These are phyloP conservation scores for Mallotus nudiflorus DNA, from an alignment of 345 rosid species.

Conservation along the genomic window DNA sequence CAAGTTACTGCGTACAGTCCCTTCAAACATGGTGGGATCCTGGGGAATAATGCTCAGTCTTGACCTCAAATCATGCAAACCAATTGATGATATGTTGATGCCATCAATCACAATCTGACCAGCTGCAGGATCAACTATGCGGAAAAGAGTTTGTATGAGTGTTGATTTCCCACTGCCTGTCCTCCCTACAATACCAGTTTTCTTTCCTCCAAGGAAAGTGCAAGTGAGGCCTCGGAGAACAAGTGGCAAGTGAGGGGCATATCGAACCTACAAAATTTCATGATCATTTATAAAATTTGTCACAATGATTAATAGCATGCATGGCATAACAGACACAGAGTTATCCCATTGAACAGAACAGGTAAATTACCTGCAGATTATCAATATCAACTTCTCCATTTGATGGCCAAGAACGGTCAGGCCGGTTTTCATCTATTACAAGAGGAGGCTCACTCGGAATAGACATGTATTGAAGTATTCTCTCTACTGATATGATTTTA, in stretches of 20 bases:
- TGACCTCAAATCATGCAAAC: slow-evolving; percentile 77
- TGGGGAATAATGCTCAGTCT: slow-evolving; percentile 87
- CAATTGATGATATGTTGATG: slow-evolving; percentile 60
- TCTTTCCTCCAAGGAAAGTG: slow-evolving; percentile 70
- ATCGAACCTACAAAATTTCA: slow-evolving; percentile 51
- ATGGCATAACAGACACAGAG: slow-evolving; percentile 1
- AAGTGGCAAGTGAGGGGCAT: slow-evolving; percentile 80
- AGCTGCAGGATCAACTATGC: slow-evolving; percentile 71
- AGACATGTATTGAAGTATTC: slow-evolving; percentile 71
- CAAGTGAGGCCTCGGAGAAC: slow-evolving; percentile 78
- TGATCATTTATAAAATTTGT: not conserved
- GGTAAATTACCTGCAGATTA: slow-evolving; percentile 57
- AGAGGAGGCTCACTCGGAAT: slow-evolving; percentile 80
- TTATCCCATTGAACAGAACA: not conserved
- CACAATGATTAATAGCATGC: too few species aligned
- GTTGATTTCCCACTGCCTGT: slow-evolving; percentile 95
- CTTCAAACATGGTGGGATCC: slow-evolving; percentile 96
- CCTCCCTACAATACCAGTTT: slow-evolving; percentile 89
- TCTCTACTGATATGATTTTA: slow-evolving; percentile 84
- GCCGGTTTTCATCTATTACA: slow-evolving; percentile 53
- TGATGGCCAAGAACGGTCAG: slow-evolving; percentile 62
- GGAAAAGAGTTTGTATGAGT: slow-evolving; percentile 77
- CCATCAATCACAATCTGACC: slow-evolving; percentile 76
- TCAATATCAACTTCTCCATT: slow-evolving; percentile 54
- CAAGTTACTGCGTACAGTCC: slow-evolving; percentile 75